phyloP scores from a whole-genome alignment of 352 stramenopile species.

The Achlya hypogyna region DNA sequence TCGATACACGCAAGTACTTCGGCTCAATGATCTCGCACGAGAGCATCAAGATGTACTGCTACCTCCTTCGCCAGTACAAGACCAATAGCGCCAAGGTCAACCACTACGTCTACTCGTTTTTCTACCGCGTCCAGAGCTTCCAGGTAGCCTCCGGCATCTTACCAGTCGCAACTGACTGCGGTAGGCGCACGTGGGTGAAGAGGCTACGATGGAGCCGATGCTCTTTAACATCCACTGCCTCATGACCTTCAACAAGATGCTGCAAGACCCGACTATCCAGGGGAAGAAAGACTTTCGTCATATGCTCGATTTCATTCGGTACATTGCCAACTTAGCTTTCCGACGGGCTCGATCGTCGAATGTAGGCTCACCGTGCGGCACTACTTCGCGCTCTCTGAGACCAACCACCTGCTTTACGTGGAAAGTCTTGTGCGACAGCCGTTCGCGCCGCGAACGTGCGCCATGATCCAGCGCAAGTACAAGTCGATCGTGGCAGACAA shows the following conservation, averaged over 20 bases:
- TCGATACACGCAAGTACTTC: conserved; percentile 79
- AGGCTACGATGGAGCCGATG: conserved; percentile 80
- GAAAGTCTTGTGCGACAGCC: conserved; percentile 61
- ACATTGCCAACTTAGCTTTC: not conserved
- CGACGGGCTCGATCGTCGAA: too few relatives aligned
- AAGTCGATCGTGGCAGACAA: conserved; percentile 54
- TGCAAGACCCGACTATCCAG: conserved; percentile 68
- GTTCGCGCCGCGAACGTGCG: conserved; percentile 54
- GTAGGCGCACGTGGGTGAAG: conserved; percentile 33
- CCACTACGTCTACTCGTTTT: conserved; percentile 84
- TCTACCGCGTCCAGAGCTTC: conserved; percentile 78
- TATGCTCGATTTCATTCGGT: conserved; percentile 73
- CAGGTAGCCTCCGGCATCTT: conserved; percentile 32
- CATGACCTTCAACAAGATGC: conserved; percentile 72
- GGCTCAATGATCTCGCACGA: conserved; percentile 68
- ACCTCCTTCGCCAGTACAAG: conserved; percentile 55
- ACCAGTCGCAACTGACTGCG: not conserved
- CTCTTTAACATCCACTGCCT: conserved; percentile 79
- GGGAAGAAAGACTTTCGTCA: conserved; percentile 43
- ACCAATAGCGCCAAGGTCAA: conserved; percentile 78
- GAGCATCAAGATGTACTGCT: conserved; percentile 78
- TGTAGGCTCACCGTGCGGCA: conserved; percentile 51
- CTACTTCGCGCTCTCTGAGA: conserved; percentile 69
- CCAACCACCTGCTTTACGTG: conserved; percentile 75
- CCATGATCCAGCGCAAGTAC: conserved; percentile 69